Conservation (phyloP, 352 stramenopile species). For the Phytopythium montanum region DNA sequence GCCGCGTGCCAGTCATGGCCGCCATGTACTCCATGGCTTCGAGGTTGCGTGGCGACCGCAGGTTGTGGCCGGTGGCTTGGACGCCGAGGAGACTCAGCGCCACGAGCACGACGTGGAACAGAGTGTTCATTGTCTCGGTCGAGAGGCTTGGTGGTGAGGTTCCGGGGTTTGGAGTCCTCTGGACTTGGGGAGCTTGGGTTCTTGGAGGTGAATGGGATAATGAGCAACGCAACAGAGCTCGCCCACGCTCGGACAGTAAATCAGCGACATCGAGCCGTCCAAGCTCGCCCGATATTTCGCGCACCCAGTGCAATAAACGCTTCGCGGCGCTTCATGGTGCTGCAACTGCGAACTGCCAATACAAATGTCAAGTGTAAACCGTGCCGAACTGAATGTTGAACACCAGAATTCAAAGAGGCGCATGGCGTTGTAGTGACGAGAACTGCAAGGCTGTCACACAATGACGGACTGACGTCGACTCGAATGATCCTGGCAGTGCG, state of each 20-base stretch:
- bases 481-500: too few species aligned
- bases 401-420: too few species aligned
- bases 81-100: not conserved
- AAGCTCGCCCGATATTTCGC: not conserved
- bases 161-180: too few species aligned
- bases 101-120: not conserved
- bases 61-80: not conserved
- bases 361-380: too few species aligned
- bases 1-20: not conserved
- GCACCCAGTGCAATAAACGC: not conserved
- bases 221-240: not conserved
- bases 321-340: not conserved
- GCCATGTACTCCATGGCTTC: conserved; percentile 1
- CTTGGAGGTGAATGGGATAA: not conserved
- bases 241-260: conserved; percentile 1
- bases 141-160: not conserved
- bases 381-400: too few species aligned
- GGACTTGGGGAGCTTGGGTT: not conserved
- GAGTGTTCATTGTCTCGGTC: not conserved
- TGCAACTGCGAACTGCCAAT: too few species aligned
- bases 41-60: not conserved
- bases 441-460: too few species aligned
- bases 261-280: too few species aligned
- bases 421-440: too few species aligned
- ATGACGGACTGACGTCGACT: too few species aligned